Evolutionary conservation across 2,329 filamentous ascomycete genomes (phyloP), one percentile per base, ranked within the genome.

Genomic region (Trichoderma citrinoviride): DNA sequence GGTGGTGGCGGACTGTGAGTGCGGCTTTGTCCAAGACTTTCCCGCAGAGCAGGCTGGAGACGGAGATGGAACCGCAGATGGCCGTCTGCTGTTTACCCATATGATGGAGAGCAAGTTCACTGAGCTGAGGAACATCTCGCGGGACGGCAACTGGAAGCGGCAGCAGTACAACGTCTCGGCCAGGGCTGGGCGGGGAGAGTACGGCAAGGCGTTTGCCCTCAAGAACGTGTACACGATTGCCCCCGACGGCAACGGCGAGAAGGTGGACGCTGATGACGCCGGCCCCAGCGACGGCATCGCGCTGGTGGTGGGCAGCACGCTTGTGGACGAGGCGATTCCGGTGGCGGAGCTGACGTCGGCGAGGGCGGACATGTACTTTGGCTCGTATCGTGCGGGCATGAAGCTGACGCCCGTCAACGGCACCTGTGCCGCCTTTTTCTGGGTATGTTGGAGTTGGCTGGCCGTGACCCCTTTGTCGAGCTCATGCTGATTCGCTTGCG

Each of bases 341-440:
- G 83, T 82, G 47, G 85, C 88, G 1, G 89, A 93, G 75, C 73
- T 93, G 40, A 86, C 87, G 56, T 85, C 86, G 3, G 73, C 78
- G 7, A 80, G 87, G 21, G 74, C 80, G 10, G 88, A 93, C 71
- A 79, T 91, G 70, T 77, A 85, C n/a, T 90, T 86, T 72, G 91
- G 91, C 2, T 89, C 84, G 25, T 93, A 89, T 70, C 80, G 90
- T 19, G 85, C 87, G 3, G 84, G 83, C 41, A 88, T 92, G 79
- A 89, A 86, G 75, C 75, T 89, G 64, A 86, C 87, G 0, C 76
- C 77, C 44, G 77, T 84, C 7, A 77, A 80, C 1, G 90, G 90
- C 27, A 93, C 91, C 1, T 93, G 90, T 73, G 87, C 85, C 33
- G 90, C 90, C 7, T 93, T 93, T 77, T 93, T 93, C 76, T 94